Base-by-base conservation (phyloP, 1,284 basidiomycete genomes). In the Laetiporus sulphureus region DNA sequence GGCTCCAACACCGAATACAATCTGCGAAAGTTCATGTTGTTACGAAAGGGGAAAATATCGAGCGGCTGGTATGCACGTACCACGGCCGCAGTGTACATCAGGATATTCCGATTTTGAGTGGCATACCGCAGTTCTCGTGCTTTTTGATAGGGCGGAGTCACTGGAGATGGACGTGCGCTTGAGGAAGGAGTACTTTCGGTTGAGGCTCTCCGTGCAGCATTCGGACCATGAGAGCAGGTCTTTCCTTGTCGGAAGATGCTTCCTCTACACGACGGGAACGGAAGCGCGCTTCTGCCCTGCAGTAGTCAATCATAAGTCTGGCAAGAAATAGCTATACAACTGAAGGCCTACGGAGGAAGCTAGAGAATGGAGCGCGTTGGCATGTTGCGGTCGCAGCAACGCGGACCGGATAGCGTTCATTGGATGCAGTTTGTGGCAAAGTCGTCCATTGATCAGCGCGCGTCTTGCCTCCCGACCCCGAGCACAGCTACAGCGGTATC, bases 41-140 rank as follows among this genome's bases (percentile, higher is more conserved):
- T 2, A 8, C 13, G 21, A 5, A 27, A 20, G 11, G 3, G n/a
- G 22, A 3, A 29, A 2, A 3, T 10, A 27, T 10, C 23, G 15
- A n/a, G 11, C 20, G 8, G 6, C 8, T 20, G 8, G 18, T 35
- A 10, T 5, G n/a, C 36, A 68, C 83, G 48, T 65, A 88, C 87
- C 39, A 82, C 76, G 10, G 88, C 88, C 19, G 82, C 73, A 12
- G 79, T 77, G 59, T 91, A 92, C 79, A 91, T 81, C 42, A 91
- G 64, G 41, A 92, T 62, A 38, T 75, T 79, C 34, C 79, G 73
- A 52, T 91, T 91, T 54, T 71, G 71, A n/a, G 72, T 62, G 3
- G 61, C 61, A 52, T 72, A 68, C 20, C 66, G 45, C 31, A 63
- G 60, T 45, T 64, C 59, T 36, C 62, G 46, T 21, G 53, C 46